Evolutionary conservation across 257 asterid genomes (phyloP).

Genomic region (Solanum gracilifrons): DNA sequence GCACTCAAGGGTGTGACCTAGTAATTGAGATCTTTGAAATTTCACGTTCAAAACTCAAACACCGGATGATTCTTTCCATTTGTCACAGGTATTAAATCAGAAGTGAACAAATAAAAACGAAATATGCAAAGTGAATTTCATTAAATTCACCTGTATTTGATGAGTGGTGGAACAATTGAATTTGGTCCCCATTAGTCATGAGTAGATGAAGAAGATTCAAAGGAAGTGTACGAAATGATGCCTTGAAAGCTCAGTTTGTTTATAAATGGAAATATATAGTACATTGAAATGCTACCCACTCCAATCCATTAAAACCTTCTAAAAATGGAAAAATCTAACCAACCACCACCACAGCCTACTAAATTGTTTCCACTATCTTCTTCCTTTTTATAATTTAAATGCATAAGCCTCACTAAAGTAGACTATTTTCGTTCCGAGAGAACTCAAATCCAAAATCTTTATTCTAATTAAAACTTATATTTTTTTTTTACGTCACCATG

Average conservation of each 20-base stretch:
- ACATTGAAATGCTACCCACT: constrained; percentile 17
- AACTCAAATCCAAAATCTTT: too few relatives aligned
- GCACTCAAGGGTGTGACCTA: too few relatives aligned
- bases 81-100: too few relatives aligned
- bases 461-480: too few relatives aligned
- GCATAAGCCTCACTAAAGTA: too few relatives aligned
- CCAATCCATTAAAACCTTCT: constrained; percentile 30
- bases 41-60: too few relatives aligned
- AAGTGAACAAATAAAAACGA: too few relatives aligned
- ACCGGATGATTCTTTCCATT: too few relatives aligned
- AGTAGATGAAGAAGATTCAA: neutral
- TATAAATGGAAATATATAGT: constrained; percentile 18
- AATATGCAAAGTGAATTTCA: neutral
- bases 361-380: neutral
- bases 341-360: constrained; percentile 26
- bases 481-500: too few relatives aligned
- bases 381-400: neutral
- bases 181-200: neutral
- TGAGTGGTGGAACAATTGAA: neutral
- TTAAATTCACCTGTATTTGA: neutral
- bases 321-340: constrained; percentile 26
- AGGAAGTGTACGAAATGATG: constrained; percentile 2
- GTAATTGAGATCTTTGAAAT: too few relatives aligned
- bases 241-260: constrained; percentile 28
- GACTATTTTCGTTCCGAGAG: too few relatives aligned